Base-by-base conservation (phyloP, 805 yeast species). In the Sugiyamaella chiloensis region DNA sequence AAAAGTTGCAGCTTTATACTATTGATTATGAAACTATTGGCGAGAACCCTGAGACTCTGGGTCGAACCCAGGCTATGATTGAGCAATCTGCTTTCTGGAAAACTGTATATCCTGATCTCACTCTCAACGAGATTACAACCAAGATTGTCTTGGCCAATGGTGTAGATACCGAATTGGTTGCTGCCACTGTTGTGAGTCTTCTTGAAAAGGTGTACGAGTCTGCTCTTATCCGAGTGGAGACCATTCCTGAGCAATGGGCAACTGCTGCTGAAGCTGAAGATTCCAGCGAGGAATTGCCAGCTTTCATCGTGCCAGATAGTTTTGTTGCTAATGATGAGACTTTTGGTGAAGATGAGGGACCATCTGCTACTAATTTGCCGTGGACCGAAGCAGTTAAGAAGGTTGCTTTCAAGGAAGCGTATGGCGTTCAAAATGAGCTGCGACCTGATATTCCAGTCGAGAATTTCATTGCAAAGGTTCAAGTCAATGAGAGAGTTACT, bases 371-470 rank as follows among this genome's bases (percentile, higher is more conserved):
- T 21, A 73, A 71, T 36, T 75, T 76, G 49, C 67, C 72, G 32
- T 63, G 69, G 52, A 62, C 68, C 40, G 85, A 80, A 31, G 69
- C 84, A 40, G 79, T 89, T 20, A 81, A 85, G 69, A 82, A 79
- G 58, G 64, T 90, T 50, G 76, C 86, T 12, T 91, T 91, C 78
- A 75, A 78, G 45, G 97, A 91, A 67, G 90, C 96, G 5, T 91
- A 72, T 60, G 73, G 68, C 14, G 72, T 80, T 41, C 56, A 66
- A n/a, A 64, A 72, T 40, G 71, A 74, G 6, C 74, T 91, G 62
- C 84, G 96, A 71, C 98, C 98, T 23, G 98, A 91, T 59, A 73
- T 87, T 53, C 88, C 96, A 19, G 84, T 85, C 43, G 74, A 83
- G 64, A 89, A 86, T 70, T 89, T 81, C 61, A 77, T 89, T 43